Base-by-base conservation (phyloP, 306 rosid species). In the Lathyrus oleraceus region DNA sequence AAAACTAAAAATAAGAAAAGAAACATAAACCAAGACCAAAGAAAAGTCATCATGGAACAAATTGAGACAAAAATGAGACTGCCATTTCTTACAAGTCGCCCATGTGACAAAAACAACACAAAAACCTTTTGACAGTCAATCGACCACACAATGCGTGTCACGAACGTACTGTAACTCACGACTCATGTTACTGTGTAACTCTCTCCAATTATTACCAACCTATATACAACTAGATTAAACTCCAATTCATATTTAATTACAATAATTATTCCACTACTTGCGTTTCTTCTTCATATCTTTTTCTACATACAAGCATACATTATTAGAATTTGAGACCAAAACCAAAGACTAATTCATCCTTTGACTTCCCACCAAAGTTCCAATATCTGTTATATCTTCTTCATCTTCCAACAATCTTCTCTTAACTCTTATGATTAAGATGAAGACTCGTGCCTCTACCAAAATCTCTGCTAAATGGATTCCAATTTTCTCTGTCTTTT, bases 391-490 rank as follows among this genome's bases (percentile, higher is more conserved):
- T 39, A 42, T 23, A 38, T 51, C 16, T 7, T 75, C 61, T 44
- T 59, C 63, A 65, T 38, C 27, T 36, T 58, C 59, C 30, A 61
- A 9, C 28, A 49, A 17, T 76, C 38, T 23, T 68, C 54, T 0
- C 16, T 15, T 45, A 66, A 5, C 8, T 35, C 20, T 25, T 25
- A 25, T 25, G 28, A 35, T 35, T 35, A 35, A 35, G 39, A 35
- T 35, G 95, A 94, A 87, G 83, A 71, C 43, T 65, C 89, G 97
- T 21, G 48, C 77, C 81, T 65, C 84, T 38, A 15, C 77, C 57
- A 94, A 86, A 87, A 81, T 94, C 78, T 87, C 99, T 8, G 76
- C 87, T 1, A 74, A 75, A 81, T 94, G 99, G 99, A 52, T 94
- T 78, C 97, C 99, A 28, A 77, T 94, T 73, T 82, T 94, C 84